Evolutionary conservation across 495 filamentous ascomycete genomes (phyloP), one percentile per base, ranked within the genome.

Genomic region (Annulohypoxylon moriforme): DNA sequence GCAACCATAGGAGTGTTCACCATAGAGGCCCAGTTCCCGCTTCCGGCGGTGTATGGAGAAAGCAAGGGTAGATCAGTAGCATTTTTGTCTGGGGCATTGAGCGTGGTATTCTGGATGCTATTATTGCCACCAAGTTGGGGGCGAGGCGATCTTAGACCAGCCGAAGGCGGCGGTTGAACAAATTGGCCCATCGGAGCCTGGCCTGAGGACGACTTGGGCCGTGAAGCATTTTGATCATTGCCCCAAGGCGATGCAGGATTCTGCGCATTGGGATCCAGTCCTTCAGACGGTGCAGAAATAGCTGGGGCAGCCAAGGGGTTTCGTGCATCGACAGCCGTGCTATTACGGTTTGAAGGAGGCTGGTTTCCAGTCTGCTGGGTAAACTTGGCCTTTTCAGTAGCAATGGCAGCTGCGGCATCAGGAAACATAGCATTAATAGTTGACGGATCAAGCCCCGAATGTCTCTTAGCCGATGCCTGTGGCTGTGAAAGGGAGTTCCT

Each of bases 361-460:
- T 91, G 91, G 64, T 94, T 93, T 53, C 96, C 95, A 29, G 94
- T 97, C 79, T 96, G 92, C 78, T 97, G 93, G 10, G 93, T 94
- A 77, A 97, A 98, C 81, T 97, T 94, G 56, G 94, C 94, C 84
- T 97, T 97, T 82, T 99, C 95, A 56, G 94, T 96, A 29, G 94
- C 94, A 80, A 99, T 98, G 13, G 96, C 96, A 13, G 95, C 96
- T 2, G 96, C 96, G 22, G 96, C 96, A 84, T 98, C 96, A 4
- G 96, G 96, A 78, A 99, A 99, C 96, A 99, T 98, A 71, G 93
- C 93, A 82, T 97, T 95, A 78, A 98, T 97, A n/a, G 92, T 94
- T 34, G 89, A 90, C n/a, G 93, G 83, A 76, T 98, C 96, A 40
- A 98, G 88, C 14, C 89, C 94, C 29, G 96, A 98, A 78, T 96